Percentiles rank a stretch among this genome's conserved stretches.
phyloP scores from a whole-genome alignment of 495 filamentous ascomycete species.

The Arthonia radiata region DNA sequence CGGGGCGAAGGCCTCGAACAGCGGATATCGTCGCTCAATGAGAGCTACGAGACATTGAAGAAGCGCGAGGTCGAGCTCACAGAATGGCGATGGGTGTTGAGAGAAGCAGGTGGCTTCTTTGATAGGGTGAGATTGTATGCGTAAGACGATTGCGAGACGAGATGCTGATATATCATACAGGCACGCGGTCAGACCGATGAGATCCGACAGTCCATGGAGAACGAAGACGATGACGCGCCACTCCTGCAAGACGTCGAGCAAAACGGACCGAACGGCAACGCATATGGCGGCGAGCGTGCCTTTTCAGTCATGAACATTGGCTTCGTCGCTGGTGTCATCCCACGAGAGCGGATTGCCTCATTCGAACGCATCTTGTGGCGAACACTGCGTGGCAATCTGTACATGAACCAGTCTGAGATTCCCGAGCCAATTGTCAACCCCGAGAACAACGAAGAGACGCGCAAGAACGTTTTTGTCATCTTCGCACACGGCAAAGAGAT shows the following conservation, averaged over 20 bases:
- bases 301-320: constrained; percentile 96
- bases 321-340: constrained; percentile 97
- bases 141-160: constrained; percentile 1
- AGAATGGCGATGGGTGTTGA: constrained; percentile 92
- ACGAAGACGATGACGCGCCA: constrained; percentile 43
- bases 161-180: constrained; percentile 14
- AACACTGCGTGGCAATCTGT: constrained; percentile 87
- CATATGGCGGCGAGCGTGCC: constrained; percentile 49
- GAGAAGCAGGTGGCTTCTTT: constrained; percentile 90
- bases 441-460: constrained; percentile 62
- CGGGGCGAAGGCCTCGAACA: constrained; percentile 79
- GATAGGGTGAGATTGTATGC: constrained; percentile 32
- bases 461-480: constrained; percentile 98
- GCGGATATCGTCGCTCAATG: constrained; percentile 71
- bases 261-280: constrained; percentile 39
- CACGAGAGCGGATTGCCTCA: constrained; percentile 70
- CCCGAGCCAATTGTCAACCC: constrained; percentile 86
- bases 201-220: constrained; percentile 59
- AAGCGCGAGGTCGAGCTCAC: constrained; percentile 89
- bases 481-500: constrained; percentile 98
- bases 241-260: constrained; percentile 73
- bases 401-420: constrained; percentile 99
- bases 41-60: constrained; percentile 95
- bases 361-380: constrained; percentile 96
- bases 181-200: constrained; percentile 91